phyloP scores from a whole-genome alignment of 2,329 filamentous ascomycete species.

The Ascochyta rabiei region DNA sequence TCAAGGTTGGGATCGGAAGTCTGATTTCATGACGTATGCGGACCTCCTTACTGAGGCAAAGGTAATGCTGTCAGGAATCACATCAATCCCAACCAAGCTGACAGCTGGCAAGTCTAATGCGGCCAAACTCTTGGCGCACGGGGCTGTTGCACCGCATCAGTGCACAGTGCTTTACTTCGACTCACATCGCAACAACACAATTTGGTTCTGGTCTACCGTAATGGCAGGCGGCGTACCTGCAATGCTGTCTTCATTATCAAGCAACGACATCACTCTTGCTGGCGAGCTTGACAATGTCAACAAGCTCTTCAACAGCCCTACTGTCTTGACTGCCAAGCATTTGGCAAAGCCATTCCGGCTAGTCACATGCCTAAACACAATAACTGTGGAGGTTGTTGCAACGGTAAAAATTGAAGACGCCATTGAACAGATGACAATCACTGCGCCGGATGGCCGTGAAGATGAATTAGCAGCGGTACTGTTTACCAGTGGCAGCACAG shows the following conservation, averaged over 20 bases:
- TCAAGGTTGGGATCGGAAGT: constrained; percentile 3
- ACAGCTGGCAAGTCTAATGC: background rate
- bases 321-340: constrained; percentile 4
- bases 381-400: constrained; percentile 4
- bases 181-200: constrained; percentile 13
- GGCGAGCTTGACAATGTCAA: constrained; percentile 11
- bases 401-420: background rate
- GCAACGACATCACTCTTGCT: constrained; percentile 6
- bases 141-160: background rate
- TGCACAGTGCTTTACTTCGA: constrained; percentile 15
- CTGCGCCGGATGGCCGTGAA: background rate
- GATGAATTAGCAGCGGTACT: constrained; percentile 41
- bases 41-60: constrained; percentile 1
- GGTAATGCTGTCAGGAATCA: background rate
- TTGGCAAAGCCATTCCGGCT: constrained; percentile 2
- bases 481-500: constrained; percentile 61
- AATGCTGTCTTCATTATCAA: constrained; percentile 14
- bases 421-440: too few relatives aligned
- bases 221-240: constrained; percentile 15
- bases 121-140: constrained; percentile 5
- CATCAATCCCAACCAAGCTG: too few relatives aligned
- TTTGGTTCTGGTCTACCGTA: constrained; percentile 20
- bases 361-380: background rate
- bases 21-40: constrained; percentile 7
- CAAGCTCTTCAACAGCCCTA: constrained; percentile 3